phyloP scores from a whole-genome alignment of 345 rosid species.

The Diplotaxis tenuifolia region DNA sequence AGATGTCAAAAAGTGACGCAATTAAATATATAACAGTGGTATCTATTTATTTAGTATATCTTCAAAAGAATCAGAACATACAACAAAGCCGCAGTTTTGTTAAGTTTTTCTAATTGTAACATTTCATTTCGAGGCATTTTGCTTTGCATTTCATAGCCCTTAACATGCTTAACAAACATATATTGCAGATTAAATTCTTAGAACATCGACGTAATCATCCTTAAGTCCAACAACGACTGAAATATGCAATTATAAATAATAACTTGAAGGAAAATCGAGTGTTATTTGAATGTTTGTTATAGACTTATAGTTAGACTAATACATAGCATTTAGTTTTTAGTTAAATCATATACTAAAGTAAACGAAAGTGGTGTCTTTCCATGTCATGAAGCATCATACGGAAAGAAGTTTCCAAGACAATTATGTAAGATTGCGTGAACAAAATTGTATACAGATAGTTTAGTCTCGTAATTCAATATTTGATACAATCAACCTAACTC shows the following conservation, averaged over 20 bases:
- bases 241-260: background rate
- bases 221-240: background rate
- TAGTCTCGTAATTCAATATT: conserved; percentile 18
- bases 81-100: background rate
- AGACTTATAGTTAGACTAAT: background rate
- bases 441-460: background rate
- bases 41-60: conserved; percentile 1
- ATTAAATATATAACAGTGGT: background rate
- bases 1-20: conserved; percentile 21
- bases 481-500: conserved; percentile 20
- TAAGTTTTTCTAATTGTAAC: too few species aligned
- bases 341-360: background rate
- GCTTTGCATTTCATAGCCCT: background rate
- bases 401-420: conserved; percentile 19
- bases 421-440: conserved; percentile 21
- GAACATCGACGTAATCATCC: background rate
- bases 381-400: background rate
- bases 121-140: background rate
- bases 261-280: background rate
- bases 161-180: background rate
- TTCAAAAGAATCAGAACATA: conserved; percentile 16
- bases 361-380: background rate
- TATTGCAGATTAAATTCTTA: background rate
- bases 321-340: background rate
- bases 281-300: background rate